phyloP scores from a whole-genome alignment of 1,284 basidiomycete species.

The Tremellales sp. region DNA sequence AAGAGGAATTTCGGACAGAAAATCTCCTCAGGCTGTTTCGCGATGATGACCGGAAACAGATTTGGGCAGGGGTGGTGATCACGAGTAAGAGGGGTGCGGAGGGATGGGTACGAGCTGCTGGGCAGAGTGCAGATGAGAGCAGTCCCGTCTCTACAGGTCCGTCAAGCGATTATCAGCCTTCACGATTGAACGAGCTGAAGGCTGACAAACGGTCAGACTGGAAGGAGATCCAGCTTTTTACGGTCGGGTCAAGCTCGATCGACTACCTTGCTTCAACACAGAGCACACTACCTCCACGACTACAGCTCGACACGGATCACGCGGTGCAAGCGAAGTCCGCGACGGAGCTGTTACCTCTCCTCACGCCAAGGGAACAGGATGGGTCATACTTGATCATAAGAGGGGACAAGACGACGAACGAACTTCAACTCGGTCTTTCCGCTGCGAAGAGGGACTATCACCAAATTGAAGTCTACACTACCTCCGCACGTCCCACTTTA shows the following conservation, averaged over 20 bases:
- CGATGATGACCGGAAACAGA: background rate
- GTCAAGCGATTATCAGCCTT: background rate
- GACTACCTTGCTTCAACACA: background rate
- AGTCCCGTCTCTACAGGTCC: no score
- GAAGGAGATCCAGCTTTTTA: background rate
- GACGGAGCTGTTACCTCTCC: conserved; percentile 11
- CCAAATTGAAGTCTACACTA: conserved; percentile 27
- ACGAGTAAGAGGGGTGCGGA: background rate
- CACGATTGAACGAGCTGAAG: background rate
- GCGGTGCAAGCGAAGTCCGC: conserved; percentile 11
- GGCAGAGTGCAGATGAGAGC: background rate
- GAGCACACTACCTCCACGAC: background rate
- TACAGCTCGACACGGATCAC: background rate
- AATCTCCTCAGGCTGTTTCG: background rate
- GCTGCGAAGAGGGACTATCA: background rate
- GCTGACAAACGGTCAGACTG: background rate
- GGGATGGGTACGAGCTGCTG: background rate
- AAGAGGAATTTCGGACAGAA: background rate
- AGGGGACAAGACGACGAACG: conserved; percentile 40
- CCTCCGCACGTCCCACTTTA: conserved; percentile 7
- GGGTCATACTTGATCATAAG: conserved; percentile 30
- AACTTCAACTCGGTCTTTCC: conserved; percentile 23
- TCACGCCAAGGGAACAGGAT: conserved; percentile 15
- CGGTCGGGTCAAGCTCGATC: background rate
- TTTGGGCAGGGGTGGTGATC: background rate